Evolutionary conservation across 768 basidiomycete species (phyloP), one percentile per base, ranked within the genome.

Genomic region (Kwoniella sp.): DNA sequence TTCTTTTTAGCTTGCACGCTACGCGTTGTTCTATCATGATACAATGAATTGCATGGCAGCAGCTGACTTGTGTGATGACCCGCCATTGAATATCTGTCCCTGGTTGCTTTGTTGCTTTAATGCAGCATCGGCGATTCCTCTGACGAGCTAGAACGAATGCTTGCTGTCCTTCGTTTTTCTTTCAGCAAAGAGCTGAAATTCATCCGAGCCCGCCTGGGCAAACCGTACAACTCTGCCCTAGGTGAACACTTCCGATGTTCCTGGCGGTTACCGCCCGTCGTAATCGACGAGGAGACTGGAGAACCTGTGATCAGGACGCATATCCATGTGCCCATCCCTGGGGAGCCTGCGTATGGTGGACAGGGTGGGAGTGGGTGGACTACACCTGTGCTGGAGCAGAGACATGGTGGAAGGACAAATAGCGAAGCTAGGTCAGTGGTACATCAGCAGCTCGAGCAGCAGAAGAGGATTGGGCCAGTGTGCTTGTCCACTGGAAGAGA

Each of bases 171-270:
- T 46, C 85, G 93, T 44, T 97, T 92, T 76, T 82, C 87, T 6
- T 91, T 95, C 78, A 89, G 91, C 53, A 96, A 96, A 77, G 92
- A 97, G 73, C 88, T 96, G 79, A 95, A 93, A 82, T 92, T 91
- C 75, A 82, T 95, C 53, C 87, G 90, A 63, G 91, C 92, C 24
- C 92, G 91, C 80, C 86, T 96, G 22, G 91, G 90, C 84, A 97
- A 97, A 77, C 94, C 95, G 0, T 82, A 80, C 72, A 81, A 82
- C 66, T 80, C 78, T 2, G 76, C 79, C 21, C 63, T 81, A 1
- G 79, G 81, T 46, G 82, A 82, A 64, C 80, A 81, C 66, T 82
- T 82, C 62, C 67, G 78, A 51, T 81, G 79, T 60, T 78, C 79
- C 37, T 82, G 80, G 78, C 66, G 76, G 26, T 64, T 79, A 2